Conservation (phyloP, 192 early-diverging fungal genomes). For the Podila epigama region DNA sequence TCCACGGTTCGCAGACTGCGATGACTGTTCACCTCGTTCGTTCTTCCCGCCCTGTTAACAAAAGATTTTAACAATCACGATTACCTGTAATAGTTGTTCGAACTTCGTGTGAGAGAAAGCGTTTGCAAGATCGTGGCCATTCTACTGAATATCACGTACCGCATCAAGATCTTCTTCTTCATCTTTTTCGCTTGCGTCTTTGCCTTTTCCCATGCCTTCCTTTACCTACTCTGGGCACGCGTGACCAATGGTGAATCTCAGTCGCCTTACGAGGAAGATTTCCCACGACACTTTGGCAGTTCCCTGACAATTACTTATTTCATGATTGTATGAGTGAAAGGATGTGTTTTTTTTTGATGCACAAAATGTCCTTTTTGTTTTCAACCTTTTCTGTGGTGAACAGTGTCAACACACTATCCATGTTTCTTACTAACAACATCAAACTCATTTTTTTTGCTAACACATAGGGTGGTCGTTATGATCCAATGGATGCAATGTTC, state of each 20-base stretch:
- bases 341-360: not conserved
- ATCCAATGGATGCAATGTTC: conserved; percentile 7
- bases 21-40: too few species aligned
- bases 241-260: not conserved
- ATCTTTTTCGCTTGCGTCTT: not conserved
- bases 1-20: too few species aligned
- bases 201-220: not conserved
- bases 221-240: not conserved
- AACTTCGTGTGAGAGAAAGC: not conserved
- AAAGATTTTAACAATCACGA: too few species aligned
- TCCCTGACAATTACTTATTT: not conserved
- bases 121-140: not conserved
- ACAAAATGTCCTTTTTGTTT: not conserved
- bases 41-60: too few species aligned
- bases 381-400: not conserved
- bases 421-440: too few species aligned
- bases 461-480: conserved; percentile 22
- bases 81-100: not conserved
- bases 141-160: not conserved
- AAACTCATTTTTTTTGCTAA: not conserved
- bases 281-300: not conserved
- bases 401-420: not conserved
- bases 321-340: not conserved
- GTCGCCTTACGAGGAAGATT: not conserved
- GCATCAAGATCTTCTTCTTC: not conserved